These are phyloP conservation scores for Lactifluus rugatus DNA, from an alignment of 768 basidiomycete genomes.

Conservation along the genomic window DNA sequence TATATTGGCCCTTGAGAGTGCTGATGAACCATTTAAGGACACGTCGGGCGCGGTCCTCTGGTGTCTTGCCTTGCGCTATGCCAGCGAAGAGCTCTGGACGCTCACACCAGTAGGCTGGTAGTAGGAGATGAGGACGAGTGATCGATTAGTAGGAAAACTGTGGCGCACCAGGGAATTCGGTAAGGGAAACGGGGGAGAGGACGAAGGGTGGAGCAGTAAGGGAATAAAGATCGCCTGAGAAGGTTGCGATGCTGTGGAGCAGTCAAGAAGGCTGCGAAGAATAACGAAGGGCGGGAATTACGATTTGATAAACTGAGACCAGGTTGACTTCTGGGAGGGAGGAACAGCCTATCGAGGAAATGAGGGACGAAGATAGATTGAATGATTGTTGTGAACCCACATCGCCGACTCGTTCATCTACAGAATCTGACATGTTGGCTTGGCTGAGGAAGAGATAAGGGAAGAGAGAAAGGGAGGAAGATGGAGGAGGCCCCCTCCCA, in stretches of 20 bases:
- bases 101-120: constrained; percentile 91
- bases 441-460: background rate
- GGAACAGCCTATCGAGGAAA: constrained; percentile 50
- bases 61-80: constrained; percentile 67
- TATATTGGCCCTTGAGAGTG: constrained; percentile 93
- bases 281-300: constrained; percentile 31
- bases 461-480: too few relatives aligned
- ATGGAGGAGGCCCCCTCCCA: too few relatives aligned
- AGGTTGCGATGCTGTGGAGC: constrained; percentile 57
- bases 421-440: background rate
- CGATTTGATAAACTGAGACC: constrained; percentile 90
- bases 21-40: constrained; percentile 97
- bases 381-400: background rate
- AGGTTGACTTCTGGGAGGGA: constrained; percentile 72
- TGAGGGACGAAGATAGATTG: background rate
- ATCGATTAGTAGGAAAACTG: background rate
- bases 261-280: constrained; percentile 13
- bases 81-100: constrained; percentile 82
- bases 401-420: constrained; percentile 12
- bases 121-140: constrained; percentile 4
- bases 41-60: constrained; percentile 63
- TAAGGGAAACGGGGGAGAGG: constrained; percentile 80
- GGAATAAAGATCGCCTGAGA: constrained; percentile 81
- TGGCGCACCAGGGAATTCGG: constrained; percentile 76
- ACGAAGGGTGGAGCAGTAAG: constrained; percentile 88